Conservation (phyloP, 2,329 filamentous ascomycete species). For the Penicillium sp. region DNA sequence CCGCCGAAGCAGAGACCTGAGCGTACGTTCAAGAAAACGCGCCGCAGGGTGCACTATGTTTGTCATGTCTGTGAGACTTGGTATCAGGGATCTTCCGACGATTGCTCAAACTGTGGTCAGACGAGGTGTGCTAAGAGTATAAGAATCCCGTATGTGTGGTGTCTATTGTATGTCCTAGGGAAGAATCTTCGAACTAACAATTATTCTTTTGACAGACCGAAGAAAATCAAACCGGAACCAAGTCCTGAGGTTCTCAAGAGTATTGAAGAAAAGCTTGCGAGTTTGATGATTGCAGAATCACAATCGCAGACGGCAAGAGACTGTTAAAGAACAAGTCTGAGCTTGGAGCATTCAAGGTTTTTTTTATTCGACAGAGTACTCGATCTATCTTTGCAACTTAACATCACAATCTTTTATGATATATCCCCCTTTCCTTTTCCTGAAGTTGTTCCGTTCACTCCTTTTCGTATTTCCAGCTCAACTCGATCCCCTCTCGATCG, state of each 20-base stretch:
- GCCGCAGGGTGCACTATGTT: constrained; percentile 41
- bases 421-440: background rate
- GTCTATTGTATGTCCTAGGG: background rate
- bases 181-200: constrained; percentile 7
- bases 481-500: background rate
- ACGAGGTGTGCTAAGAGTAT: constrained; percentile 43
- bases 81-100: constrained; percentile 34
- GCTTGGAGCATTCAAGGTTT: background rate
- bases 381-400: background rate
- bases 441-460: background rate
- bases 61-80: constrained; percentile 42
- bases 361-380: background rate
- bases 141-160: constrained; percentile 43
- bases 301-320: background rate
- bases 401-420: background rate
- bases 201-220: constrained; percentile 33
- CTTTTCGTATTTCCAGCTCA: background rate
- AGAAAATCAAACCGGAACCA: constrained; percentile 40
- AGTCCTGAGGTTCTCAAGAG: constrained; percentile 41
- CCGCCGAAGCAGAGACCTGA: constrained; percentile 35
- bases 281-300: constrained; percentile 9
- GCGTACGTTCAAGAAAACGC: constrained; percentile 40
- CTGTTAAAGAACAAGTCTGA: background rate
- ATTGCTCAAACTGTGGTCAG: constrained; percentile 42
- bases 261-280: constrained; percentile 42